Evolutionary conservation across 83 land plant genomes (phyloP).

Genomic region (Picea abies): DNA sequence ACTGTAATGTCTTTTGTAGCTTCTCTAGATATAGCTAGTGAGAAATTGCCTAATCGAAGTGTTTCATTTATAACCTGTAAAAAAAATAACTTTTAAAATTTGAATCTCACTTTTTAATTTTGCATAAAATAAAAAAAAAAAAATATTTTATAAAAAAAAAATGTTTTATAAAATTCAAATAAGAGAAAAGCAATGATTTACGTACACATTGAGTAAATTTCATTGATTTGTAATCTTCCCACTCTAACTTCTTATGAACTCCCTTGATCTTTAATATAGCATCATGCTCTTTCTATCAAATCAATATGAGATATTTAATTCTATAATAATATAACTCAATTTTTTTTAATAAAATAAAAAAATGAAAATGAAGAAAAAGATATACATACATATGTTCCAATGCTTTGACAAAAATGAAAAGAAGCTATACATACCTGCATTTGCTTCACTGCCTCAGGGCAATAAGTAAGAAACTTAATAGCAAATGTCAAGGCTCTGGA

Average conservation of each 20-base stretch:
- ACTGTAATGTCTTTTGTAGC: background rate
- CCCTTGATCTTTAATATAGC: background rate
- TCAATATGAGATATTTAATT: background rate
- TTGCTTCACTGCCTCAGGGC: background rate
- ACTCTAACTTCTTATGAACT: background rate
- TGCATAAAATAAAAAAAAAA: no score
- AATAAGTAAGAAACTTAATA: background rate
- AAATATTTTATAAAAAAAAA: no score
- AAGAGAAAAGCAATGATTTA: background rate
- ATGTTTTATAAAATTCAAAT: no score
- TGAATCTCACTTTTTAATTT: no score
- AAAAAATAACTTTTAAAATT: no score
- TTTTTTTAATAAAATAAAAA: background rate
- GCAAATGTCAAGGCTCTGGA: constrained; percentile 5
- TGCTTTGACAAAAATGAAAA: background rate
- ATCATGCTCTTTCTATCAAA: constrained; percentile 3
- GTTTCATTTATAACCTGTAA: background rate
- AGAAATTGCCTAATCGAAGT: background rate
- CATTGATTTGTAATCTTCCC: constrained; percentile 8
- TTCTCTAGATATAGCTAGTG: background rate
- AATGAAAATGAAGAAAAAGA: no score
- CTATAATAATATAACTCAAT: background rate
- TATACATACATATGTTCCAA: background rate
- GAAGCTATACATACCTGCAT: background rate
- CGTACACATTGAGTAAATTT: background rate